Base-by-base conservation (phyloP, 2,329 filamentous ascomycete species). In the Fusarium xyrophilum region DNA sequence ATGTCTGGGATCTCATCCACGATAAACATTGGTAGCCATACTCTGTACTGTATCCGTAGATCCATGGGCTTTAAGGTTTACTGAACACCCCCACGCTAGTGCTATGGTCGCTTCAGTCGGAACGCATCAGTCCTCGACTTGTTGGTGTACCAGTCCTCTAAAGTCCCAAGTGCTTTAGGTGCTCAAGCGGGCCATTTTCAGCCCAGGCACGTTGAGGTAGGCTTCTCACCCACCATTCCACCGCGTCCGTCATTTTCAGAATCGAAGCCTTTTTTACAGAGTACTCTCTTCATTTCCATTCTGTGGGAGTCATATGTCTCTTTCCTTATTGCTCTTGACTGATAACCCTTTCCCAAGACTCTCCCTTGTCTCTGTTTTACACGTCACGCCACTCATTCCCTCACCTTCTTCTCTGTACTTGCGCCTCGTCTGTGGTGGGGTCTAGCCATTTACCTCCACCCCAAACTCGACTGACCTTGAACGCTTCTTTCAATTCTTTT, bases 381-480 rank as follows among this genome's bases (percentile, higher is more conserved):
- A 63, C 51, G 63, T 70, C 67, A 68, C 67, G 67, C 67, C 67
- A 69, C 67, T 56, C 51, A 42, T 61, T 25, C 53, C 60, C 62
- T 55, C 62, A 48, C 48, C 51, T 62, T 36, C 36, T 50, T 56
- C 61, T 62, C 44, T 57, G 63, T 55, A 54, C 66, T 63, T 55
- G 60, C 54, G 40, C 65, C 50, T 42, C 55, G 47, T 53, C 56
- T 56, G 53, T 60, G 52, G 67, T 69, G 67, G 67, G 63, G 63
- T 60, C 54, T 46, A 60, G 56, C 56, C 62, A 56, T 65, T 60
- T 44, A 33, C 51, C 54, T 67, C 62, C 60, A 42, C 44, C 48
- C 52, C 28, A 53, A 46, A 58, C 55, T 65, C 46, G 39, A 56
- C 65, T 63, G 46, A 40, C 65, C 63, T 69, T 46, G 56, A 69